Evolutionary conservation across 1,284 basidiomycete species (phyloP).

Genomic region (Cutaneotrichosporon curvatum): DNA sequence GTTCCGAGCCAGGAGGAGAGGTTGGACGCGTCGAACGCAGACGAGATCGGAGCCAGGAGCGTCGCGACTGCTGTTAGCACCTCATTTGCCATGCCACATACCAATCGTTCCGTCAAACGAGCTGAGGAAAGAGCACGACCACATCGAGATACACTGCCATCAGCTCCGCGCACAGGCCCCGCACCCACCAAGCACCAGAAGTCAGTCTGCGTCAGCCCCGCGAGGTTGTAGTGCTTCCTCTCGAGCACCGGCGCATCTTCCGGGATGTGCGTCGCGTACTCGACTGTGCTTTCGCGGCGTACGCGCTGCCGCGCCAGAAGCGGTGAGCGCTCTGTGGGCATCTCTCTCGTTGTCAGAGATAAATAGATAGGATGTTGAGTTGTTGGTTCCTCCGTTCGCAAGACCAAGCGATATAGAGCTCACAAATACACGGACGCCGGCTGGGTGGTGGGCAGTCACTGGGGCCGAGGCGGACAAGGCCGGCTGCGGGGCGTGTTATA

Average conservation of each 20-base stretch:
- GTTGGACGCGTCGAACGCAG: conserved; percentile 41
- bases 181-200: conserved; percentile 28
- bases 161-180: not conserved
- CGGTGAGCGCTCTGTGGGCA: conserved; percentile 9
- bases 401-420: too few species aligned
- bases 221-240: conserved; percentile 34
- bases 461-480: too few species aligned
- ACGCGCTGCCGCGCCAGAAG: conserved; percentile 4
- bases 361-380: too few species aligned
- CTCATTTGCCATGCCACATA: not conserved
- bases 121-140: conserved; percentile 55
- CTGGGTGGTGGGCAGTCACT: too few species aligned
- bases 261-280: conserved; percentile 13
- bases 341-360: not conserved
- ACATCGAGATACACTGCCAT: conserved; percentile 26
- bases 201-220: conserved; percentile 23
- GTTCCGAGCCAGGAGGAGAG: conserved; percentile 81
- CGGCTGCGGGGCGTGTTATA: too few species aligned
- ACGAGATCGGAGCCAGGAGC: conserved; percentile 51
- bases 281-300: conserved; percentile 12
- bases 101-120: conserved; percentile 62
- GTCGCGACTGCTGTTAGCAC: conserved; percentile 46
- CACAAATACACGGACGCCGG: too few species aligned
- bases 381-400: too few species aligned
- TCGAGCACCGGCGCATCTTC: conserved; percentile 9